Evolutionary conservation across 2,329 filamentous ascomycete genomes (phyloP).

Genomic region (Colletotrichum liriopes): DNA sequence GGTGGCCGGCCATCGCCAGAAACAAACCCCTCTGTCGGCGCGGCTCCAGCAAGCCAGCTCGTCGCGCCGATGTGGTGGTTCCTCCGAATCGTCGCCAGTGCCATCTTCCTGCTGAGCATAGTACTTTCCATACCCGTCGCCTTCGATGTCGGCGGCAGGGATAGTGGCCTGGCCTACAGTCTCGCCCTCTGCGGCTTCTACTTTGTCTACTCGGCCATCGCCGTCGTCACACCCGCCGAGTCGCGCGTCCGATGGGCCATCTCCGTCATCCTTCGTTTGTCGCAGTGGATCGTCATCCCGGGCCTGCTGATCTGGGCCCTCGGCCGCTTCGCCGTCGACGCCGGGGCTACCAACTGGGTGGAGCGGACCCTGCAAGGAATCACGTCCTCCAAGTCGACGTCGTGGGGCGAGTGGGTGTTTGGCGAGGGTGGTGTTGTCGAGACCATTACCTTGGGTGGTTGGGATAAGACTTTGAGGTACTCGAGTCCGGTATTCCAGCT

Average conservation of each 20-base stretch:
- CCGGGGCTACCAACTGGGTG: constrained; percentile 84
- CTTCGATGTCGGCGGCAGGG: constrained; percentile 97
- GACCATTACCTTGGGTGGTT: constrained; percentile 83
- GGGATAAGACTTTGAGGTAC: constrained; percentile 91
- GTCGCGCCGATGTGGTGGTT: constrained; percentile 82
- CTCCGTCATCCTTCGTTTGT: constrained; percentile 77
- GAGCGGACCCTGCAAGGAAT: constrained; percentile 82
- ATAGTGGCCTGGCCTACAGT: constrained; percentile 94
- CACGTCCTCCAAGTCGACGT: constrained; percentile 73
- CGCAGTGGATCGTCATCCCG: constrained; percentile 91
- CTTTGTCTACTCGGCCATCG: constrained; percentile 86
- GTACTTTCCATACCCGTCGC: constrained; percentile 96
- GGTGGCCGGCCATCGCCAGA: constrained; percentile 29
- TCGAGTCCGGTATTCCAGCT: constrained; percentile 96
- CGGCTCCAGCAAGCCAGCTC: constrained; percentile 46
- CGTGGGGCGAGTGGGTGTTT: constrained; percentile 87
- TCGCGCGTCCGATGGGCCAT: constrained; percentile 83
- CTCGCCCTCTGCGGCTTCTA: constrained; percentile 92
- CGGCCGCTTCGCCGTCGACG: constrained; percentile 94
- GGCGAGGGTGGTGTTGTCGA: constrained; percentile 89
- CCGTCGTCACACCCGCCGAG: constrained; percentile 83
- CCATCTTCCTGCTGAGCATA: constrained; percentile 90
- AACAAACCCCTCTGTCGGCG: constrained; percentile 42
- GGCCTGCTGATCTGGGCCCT: constrained; percentile 93
- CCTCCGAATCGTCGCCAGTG: constrained; percentile 83